Evolutionary conservation across 805 yeast genomes (phyloP).

Genomic region (Starmerella bombi): DNA sequence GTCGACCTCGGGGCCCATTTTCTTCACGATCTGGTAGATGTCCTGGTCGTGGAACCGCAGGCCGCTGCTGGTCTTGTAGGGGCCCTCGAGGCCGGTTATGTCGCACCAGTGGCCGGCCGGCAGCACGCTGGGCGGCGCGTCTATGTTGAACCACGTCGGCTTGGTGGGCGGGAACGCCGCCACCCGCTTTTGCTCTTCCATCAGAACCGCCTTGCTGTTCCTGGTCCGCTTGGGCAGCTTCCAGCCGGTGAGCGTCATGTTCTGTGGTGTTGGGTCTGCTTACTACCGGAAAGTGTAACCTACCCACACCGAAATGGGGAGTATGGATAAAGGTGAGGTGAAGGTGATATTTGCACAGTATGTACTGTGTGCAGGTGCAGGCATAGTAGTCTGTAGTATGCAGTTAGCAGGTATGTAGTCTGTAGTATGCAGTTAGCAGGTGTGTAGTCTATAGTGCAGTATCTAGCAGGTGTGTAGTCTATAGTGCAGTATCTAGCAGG

Average conservation of each 20-base stretch:
- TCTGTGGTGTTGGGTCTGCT: too few relatives aligned
- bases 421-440: too few relatives aligned
- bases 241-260: slow-evolving; percentile 30
- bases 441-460: too few relatives aligned
- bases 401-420: too few relatives aligned
- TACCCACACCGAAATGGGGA: too few relatives aligned
- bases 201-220: slow-evolving; percentile 54
- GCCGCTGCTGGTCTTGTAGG: slow-evolving; percentile 60
- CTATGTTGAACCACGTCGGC: slow-evolving; percentile 56
- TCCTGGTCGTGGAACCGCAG: slow-evolving; percentile 73
- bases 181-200: slow-evolving; percentile 66
- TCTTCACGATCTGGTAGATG: slow-evolving; percentile 59
- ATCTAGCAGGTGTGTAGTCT: too few relatives aligned
- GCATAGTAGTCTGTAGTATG: too few relatives aligned
- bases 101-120: slow-evolving; percentile 85
- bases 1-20: slow-evolving; percentile 80
- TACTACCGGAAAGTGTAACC: too few relatives aligned
- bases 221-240: slow-evolving; percentile 52
- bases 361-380: too few relatives aligned
- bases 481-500: too few relatives aligned
- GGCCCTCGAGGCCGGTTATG: slow-evolving; percentile 74
- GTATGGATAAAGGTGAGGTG: too few relatives aligned
- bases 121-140: slow-evolving; percentile 75
- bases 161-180: slow-evolving; percentile 30
- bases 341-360: too few relatives aligned